Conservation (phyloP, 2,329 filamentous ascomycete genomes). For the Knufia petricola region DNA sequence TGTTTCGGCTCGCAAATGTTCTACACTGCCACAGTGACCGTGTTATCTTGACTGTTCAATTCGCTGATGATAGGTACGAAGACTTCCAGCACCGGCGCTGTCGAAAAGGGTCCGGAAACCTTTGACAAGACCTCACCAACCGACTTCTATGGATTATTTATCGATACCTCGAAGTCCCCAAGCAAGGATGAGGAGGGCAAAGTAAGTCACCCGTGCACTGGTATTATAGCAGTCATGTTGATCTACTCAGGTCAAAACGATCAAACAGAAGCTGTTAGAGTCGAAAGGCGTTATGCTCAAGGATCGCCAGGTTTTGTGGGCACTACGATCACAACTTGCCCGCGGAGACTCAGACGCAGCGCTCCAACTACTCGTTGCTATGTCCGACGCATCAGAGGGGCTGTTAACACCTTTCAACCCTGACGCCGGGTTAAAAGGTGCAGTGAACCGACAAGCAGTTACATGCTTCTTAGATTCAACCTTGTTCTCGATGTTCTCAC, state of each 20-base stretch:
- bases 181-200: conserved; percentile 18
- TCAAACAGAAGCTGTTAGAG: conserved; percentile 43
- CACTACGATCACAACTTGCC: conserved; percentile 52
- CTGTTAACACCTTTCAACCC: conserved; percentile 67
- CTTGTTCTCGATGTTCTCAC: conserved; percentile 91
- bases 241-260: conserved; percentile 38
- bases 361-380: conserved; percentile 64
- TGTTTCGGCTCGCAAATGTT: no score
- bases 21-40: neutral
- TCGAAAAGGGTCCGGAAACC: conserved; percentile 12
- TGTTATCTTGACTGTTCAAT: neutral
- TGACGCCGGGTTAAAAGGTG: conserved; percentile 63
- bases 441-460: conserved; percentile 72
- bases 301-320: conserved; percentile 55
- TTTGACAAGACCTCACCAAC: conserved; percentile 15
- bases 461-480: conserved; percentile 93
- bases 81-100: neutral
- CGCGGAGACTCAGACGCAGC: conserved; percentile 64
- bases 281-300: conserved; percentile 47
- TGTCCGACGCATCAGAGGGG: conserved; percentile 73
- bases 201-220: conserved; percentile 5
- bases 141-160: conserved; percentile 21
- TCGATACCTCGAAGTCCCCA: conserved; percentile 10
- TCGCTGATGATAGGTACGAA: neutral
- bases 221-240: neutral